Conservation (phyloP, 768 basidiomycete genomes). For the Phanerodontia chrysosporium region DNA sequence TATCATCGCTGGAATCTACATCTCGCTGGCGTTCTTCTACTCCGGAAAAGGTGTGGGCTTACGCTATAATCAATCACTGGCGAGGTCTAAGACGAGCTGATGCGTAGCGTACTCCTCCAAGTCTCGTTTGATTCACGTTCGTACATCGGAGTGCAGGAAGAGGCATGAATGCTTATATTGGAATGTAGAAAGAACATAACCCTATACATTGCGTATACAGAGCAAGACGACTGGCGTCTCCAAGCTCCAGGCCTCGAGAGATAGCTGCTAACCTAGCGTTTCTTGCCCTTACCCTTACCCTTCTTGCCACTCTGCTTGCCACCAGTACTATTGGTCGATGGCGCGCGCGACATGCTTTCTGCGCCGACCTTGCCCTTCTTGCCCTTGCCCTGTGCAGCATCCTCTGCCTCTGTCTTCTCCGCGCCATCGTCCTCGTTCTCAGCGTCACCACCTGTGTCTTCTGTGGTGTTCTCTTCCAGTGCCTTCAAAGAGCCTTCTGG, state of each 20-base stretch:
- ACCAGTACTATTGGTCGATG: slow-evolving; percentile 4
- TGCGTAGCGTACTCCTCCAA: too few relatives aligned
- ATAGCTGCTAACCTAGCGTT: neutral
- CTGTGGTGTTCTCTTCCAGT: slow-evolving; percentile 6
- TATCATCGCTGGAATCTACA: too few relatives aligned
- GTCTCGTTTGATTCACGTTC: too few relatives aligned
- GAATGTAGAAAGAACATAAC: too few relatives aligned
- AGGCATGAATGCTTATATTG: too few relatives aligned
- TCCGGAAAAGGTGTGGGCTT: too few relatives aligned
- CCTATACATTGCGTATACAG: too few relatives aligned
- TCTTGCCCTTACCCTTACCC: slow-evolving; percentile 13
- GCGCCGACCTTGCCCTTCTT: slow-evolving; percentile 21
- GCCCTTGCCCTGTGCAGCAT: slow-evolving; percentile 9
- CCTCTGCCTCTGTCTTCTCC: slow-evolving; percentile 5
- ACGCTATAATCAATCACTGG: too few relatives aligned
- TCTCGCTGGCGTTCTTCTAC: too few relatives aligned
- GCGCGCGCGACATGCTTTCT: slow-evolving; percentile 13
- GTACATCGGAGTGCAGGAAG: too few relatives aligned
- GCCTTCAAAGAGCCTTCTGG: neutral
- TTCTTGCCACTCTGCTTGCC: slow-evolving; percentile 13
- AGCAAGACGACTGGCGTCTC: neutral
- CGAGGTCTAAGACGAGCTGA: too few relatives aligned
- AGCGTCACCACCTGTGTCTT: neutral
- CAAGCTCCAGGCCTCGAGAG: too few relatives aligned
- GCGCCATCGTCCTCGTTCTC: slow-evolving; percentile 4